phyloP scores from a whole-genome alignment of 176 grass and related monocot genomes.

The Stipa capillata region DNA sequence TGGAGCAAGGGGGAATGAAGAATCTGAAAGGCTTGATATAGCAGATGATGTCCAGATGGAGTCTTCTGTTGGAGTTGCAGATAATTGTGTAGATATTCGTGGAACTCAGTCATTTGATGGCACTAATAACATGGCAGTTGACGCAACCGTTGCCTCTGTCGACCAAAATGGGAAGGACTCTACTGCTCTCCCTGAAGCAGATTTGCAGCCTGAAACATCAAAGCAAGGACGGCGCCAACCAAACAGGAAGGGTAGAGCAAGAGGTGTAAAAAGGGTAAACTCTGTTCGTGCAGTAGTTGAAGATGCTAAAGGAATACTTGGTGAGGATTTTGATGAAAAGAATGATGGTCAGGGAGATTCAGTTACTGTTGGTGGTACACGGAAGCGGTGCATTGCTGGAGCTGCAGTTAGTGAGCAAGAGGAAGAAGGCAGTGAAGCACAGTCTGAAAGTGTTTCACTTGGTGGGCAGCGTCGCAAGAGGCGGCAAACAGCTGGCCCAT shows the following conservation, averaged over 20 bases:
- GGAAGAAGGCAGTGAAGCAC: slow-evolving; percentile 30
- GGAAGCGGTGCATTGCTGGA: no score
- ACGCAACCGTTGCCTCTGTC: slow-evolving; percentile 14
- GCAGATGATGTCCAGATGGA: slow-evolving; percentile 39
- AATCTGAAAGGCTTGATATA: slow-evolving; percentile 24
- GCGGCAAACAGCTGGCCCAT: slow-evolving; percentile 22
- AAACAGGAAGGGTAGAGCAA: background rate
- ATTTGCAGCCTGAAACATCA: slow-evolving; percentile 1
- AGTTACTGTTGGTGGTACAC: no score
- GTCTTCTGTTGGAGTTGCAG: slow-evolving; percentile 48
- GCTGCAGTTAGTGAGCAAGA: slow-evolving; percentile 12
- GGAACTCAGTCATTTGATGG: slow-evolving; percentile 22
- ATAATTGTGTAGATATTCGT: slow-evolving; percentile 55
- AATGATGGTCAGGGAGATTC: slow-evolving; percentile 18
- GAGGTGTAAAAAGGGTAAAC: slow-evolving; percentile 8
- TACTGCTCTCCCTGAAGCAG: slow-evolving; percentile 2
- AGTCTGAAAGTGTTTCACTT: slow-evolving; percentile 34
- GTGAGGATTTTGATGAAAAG: slow-evolving; percentile 17
- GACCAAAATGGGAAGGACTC: slow-evolving; percentile 47
- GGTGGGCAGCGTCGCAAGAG: slow-evolving; percentile 32
- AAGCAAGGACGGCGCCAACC: slow-evolving; percentile 1
- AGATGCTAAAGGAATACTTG: slow-evolving; percentile 36
- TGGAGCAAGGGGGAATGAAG: slow-evolving; percentile 27
- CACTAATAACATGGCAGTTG: slow-evolving; percentile 1
- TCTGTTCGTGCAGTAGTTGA: slow-evolving; percentile 39